These are phyloP conservation scores for Cryptococcus jaspeensis DNA, from an alignment of 1,284 basidiomycete genomes.

Conservation along the genomic window DNA sequence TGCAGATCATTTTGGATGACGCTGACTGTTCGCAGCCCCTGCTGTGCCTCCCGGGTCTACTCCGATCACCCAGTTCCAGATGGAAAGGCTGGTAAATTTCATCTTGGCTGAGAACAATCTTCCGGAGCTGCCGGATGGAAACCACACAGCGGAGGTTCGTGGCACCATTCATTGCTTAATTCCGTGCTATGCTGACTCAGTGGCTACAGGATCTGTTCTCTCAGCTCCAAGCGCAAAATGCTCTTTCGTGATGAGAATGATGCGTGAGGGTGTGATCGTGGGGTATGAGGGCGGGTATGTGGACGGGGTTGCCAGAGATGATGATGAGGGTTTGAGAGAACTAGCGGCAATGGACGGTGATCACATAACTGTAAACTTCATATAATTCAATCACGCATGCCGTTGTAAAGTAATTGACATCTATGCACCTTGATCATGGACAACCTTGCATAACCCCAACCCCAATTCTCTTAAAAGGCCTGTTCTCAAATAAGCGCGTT, in stretches of 20 bases:
- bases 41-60: constrained; percentile 37
- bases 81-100: constrained; percentile 43
- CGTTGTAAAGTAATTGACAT: neutral
- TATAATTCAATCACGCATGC: neutral
- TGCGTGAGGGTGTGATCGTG: too few relatives aligned
- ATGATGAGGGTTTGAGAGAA: too few relatives aligned
- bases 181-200: neutral
- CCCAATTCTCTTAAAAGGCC: too few relatives aligned
- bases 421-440: neutral
- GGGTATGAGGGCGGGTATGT: too few relatives aligned
- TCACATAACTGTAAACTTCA: too few relatives aligned
- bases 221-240: constrained; percentile 37
- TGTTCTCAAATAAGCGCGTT: neutral
- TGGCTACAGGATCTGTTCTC: constrained; percentile 34
- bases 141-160: constrained; percentile 33
- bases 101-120: constrained; percentile 30
- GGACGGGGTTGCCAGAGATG: too few relatives aligned
- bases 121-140: constrained; percentile 15
- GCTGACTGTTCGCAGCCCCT: constrained; percentile 9
- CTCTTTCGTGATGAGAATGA: constrained; percentile 49
- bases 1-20: neutral
- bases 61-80: constrained; percentile 42
- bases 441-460: too few relatives aligned
- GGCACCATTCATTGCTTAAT: neutral
- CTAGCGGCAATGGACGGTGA: too few relatives aligned